Percentiles rank a stretch among this genome's conserved stretches.
phyloP scores from a whole-genome alignment of 164 flowering plant genomes.

The Vitis amurensis region DNA sequence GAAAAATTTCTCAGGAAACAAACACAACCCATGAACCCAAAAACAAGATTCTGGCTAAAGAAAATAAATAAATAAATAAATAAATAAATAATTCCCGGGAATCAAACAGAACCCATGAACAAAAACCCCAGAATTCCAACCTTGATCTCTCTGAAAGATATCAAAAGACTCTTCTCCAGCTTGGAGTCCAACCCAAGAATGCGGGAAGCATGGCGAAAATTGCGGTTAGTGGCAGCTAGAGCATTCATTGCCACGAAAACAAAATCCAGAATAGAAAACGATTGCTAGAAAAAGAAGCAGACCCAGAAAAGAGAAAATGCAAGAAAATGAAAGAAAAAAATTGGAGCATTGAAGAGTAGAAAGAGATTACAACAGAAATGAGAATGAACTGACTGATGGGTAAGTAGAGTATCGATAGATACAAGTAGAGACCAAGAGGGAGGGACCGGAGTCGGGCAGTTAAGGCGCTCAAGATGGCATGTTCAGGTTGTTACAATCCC shows the following conservation, averaged over 20 bases:
- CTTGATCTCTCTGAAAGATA: slow-evolving; percentile 81
- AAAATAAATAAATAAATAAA: no score
- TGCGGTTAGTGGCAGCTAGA: slow-evolving; percentile 71
- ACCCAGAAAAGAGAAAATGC: neutral
- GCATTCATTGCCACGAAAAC: slow-evolving; percentile 50
- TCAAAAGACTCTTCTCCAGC: slow-evolving; percentile 67
- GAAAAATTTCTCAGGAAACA: slow-evolving; percentile 1
- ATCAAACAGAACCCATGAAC: slow-evolving; percentile 5
- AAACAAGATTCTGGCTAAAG: neutral
- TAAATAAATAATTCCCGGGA: neutral
- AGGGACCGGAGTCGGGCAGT: neutral
- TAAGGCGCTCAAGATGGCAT: no score
- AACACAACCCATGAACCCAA: slow-evolving; percentile 5
- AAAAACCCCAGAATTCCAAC: slow-evolving; percentile 18
- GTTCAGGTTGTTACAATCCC: no score
- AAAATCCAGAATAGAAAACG: neutral
- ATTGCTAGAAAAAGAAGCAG: neutral
- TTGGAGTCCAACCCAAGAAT: slow-evolving; percentile 76
- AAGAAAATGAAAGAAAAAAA: neutral
- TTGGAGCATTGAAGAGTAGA: neutral
- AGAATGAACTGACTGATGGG: neutral
- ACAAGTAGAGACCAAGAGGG: neutral
- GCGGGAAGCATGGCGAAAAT: slow-evolving; percentile 63
- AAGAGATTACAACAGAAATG: neutral
- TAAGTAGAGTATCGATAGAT: neutral